phyloP scores from a whole-genome alignment of 176 grass and related monocot species.

The Alloteropsis semialata region DNA sequence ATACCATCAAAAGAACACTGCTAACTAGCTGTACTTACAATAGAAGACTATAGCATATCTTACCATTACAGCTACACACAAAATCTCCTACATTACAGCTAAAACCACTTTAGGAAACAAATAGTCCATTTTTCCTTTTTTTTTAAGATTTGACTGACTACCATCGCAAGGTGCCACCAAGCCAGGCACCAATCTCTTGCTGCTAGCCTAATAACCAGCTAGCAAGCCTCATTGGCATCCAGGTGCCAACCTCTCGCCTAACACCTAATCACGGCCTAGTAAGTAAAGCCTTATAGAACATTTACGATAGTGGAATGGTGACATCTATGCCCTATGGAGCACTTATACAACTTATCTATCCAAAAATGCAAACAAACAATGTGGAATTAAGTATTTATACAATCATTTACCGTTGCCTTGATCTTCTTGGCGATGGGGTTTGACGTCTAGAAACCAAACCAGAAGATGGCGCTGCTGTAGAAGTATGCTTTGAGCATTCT shows the following conservation, averaged over 20 bases:
- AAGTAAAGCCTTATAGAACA: not conserved
- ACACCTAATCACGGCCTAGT: not conserved
- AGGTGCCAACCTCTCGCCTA: not conserved
- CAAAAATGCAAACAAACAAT: not conserved
- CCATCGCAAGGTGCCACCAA: not conserved
- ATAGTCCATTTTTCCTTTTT: not conserved
- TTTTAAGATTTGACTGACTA: not conserved
- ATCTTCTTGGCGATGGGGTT: not conserved
- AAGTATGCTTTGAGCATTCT: slow-evolving; percentile 27
- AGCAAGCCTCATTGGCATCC: not conserved
- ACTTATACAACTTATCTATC: not conserved
- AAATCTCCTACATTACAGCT: not conserved
- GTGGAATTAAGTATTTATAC: not conserved
- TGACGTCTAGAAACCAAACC: slow-evolving; percentile 19
- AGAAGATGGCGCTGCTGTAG: slow-evolving; percentile 25
- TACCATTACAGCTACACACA: not conserved
- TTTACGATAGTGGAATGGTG: not conserved
- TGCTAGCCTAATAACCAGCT: not conserved
- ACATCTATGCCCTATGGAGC: not conserved
- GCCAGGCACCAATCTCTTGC: not conserved
- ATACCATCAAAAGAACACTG: not conserved
- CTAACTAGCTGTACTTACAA: not conserved
- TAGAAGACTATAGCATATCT: not conserved
- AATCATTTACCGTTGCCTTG: slow-evolving; percentile 33
- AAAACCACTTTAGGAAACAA: not conserved